Base-by-base conservation (phyloP, 192 early-diverging fungal species). In the Entophlyctis luteolus region DNA sequence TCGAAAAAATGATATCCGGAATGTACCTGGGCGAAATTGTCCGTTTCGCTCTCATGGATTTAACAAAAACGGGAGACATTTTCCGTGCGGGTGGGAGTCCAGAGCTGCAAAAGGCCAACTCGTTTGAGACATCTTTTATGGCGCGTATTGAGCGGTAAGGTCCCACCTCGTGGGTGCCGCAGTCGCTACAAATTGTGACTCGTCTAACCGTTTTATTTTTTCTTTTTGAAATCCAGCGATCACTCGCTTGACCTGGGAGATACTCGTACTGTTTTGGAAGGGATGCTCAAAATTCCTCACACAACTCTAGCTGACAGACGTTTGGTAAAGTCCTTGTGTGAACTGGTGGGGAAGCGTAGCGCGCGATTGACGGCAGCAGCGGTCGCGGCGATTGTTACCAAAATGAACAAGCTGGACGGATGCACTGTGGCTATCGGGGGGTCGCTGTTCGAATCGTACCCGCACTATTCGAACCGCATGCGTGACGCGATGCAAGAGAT, bases 1-100 rank as follows among this genome's bases (percentile, higher is more conserved):
- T 90, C 77, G 96, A 98, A 77, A 98, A 97, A 81, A 89, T 94
- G 86, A 87, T 96, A 59, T 91, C 91, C 35, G 95, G 94, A 68
- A 83, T 90, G 72, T 98, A 96, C 68, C 73, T 98, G 66, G 94
- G 95, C 60, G 96, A 98, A 75, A 74, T 98, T 35, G 86, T 86
- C 4, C 88, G 96, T 25, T 79, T 90, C 70, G 80, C 87, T 31
- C 59, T 91, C 29, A 73, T 95, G 36, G 93, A 96, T 77, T 81
- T 96, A 60, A 84, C 91, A 50, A 79, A 90, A 58, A 85, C 84
- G 55, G 87, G 88, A 47, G 82, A 86, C 39, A 73, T 93, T 29
- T 92, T 98, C 66, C 75, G 75, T 54, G 88, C 87, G 38, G 67
- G 79, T 23, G 84, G 81, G 31, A 88, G 88, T 0, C 71, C 85